Evolutionary conservation across 148 eudicot species (phyloP).

Genomic region (Nepenthes gracilis): DNA sequence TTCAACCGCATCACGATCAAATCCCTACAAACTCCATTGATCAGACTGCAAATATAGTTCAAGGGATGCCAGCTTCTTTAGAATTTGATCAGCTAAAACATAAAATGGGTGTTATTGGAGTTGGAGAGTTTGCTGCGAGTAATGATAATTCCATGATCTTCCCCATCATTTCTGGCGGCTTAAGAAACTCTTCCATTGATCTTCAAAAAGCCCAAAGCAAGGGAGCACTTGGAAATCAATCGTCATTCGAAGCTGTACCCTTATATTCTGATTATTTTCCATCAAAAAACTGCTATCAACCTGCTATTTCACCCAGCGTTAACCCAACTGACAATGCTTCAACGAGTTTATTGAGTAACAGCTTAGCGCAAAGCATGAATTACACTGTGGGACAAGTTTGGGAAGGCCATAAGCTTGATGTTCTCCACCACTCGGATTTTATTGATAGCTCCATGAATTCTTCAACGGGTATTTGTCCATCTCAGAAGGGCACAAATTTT

Average conservation of each 20-base stretch:
- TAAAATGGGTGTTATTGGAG: slow-evolving; percentile 6
- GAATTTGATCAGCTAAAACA: slow-evolving; percentile 30
- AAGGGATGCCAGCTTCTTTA: slow-evolving; percentile 38
- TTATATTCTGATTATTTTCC: slow-evolving; percentile 16
- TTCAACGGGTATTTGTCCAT: slow-evolving; percentile 14
- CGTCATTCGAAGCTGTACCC: slow-evolving; percentile 1
- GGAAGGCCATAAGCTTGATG: slow-evolving; percentile 14
- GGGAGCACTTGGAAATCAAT: slow-evolving; percentile 16
- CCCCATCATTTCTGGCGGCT: slow-evolving; percentile 7
- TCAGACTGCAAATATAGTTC: slow-evolving; percentile 36
- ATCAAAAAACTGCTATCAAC: slow-evolving; percentile 8
- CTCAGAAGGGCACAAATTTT: background rate
- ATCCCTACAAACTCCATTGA: slow-evolving; percentile 19
- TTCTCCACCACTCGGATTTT: slow-evolving; percentile 18
- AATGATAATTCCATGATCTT: slow-evolving; percentile 4
- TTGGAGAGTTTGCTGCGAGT: slow-evolving; percentile 10
- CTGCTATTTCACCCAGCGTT: slow-evolving; percentile 3
- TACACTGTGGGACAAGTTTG: slow-evolving; percentile 14
- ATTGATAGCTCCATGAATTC: slow-evolving; percentile 17
- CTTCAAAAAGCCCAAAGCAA: slow-evolving; percentile 17
- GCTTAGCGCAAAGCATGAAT: slow-evolving; percentile 15
- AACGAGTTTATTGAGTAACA: slow-evolving; percentile 8
- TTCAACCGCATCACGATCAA: slow-evolving; percentile 30
- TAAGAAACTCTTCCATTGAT: slow-evolving; percentile 16
- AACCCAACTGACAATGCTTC: slow-evolving; percentile 2